Evolutionary conservation across 2,329 filamentous ascomycete genomes (phyloP), one percentile per base, ranked within the genome.

Genomic region (Fusarium luffae): DNA sequence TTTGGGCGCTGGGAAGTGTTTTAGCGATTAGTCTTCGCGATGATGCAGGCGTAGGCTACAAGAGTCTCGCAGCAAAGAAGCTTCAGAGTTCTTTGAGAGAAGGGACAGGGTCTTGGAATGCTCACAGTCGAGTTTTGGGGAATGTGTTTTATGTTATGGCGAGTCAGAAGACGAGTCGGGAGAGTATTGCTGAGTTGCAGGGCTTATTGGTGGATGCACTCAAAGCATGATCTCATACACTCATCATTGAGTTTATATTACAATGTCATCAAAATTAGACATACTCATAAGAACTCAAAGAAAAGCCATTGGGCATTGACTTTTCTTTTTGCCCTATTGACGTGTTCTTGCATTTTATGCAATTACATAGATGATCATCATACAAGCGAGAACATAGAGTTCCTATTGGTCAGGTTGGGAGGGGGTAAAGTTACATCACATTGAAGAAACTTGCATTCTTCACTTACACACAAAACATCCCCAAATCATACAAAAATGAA

Each of bases 1-100:
- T 91, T 0, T 92, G 93, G 81, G 90, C 92, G 0, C 80, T 96
- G 2, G 93, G 93, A 0, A 92, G 88, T 4, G 91, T 96, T 2
- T 82, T 96, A 13, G 90, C 91, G 1, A 89, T 97, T 40, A 83
- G 82, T 27, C 72, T 88, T 56, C 75, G 77, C 6, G 82, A 83
- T 14, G 75, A 78, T 2, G 78, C 79, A 11, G 81, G 80, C 5
- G 69, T 78, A 1, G 84, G 85, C 0, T 86, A 86, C 68, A 83
- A 80, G 60, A 85, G 84, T 66, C 80, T 79, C 14, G 84, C 82
- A 0, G 84, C 85, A 0, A 75, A 76, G n/a, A 78, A 77, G 1
- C 69, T 87, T 1, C 83, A 85, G 47, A 75, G 77, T 4, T 73
- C 71, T 25, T 70, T 86, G 2, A 59, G 73, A 11, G 54, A 69